phyloP scores from a whole-genome alignment of 1,284 basidiomycete genomes.

The Melampsora medusae region DNA sequence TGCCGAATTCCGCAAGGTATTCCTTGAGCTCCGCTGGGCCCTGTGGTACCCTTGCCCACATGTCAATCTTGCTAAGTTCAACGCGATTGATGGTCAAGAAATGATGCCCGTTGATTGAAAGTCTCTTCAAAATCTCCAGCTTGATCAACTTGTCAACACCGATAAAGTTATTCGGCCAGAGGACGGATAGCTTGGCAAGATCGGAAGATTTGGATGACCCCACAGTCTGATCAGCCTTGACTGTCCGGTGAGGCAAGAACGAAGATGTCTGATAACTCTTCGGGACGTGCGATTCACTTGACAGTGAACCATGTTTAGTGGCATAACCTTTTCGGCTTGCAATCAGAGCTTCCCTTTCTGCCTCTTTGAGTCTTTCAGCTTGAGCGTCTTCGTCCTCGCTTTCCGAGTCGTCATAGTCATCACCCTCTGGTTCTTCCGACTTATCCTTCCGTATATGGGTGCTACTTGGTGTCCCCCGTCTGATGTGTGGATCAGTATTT shows the following conservation, averaged over 20 bases:
- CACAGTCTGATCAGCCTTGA: conserved; percentile 1
- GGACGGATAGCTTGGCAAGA: conserved; percentile 25
- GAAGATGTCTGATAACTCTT: not conserved
- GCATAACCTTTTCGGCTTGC: conserved; percentile 15
- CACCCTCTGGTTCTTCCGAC: not conserved
- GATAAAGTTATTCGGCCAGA: conserved; percentile 40
- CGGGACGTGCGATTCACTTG: not conserved
- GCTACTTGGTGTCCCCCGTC: not conserved
- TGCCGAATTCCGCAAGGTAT: conserved; percentile 31
- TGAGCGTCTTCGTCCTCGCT: conserved; percentile 43
- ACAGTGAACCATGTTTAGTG: not conserved
- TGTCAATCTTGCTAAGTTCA: conserved; percentile 22
- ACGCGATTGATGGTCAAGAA: conserved; percentile 38
- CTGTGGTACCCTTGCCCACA: conserved; percentile 12
- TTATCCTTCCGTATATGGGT: not conserved
- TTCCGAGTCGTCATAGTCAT: conserved; percentile 18
- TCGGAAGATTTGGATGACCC: not conserved
- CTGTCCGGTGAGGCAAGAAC: not conserved
- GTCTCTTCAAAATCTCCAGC: conserved; percentile 30
- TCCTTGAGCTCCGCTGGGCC: conserved; percentile 31
- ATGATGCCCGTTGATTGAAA: conserved; percentile 19
- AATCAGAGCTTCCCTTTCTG: conserved; percentile 41
- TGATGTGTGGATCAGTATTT: not conserved
- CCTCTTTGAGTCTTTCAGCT: conserved; percentile 40
- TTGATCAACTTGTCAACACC: conserved; percentile 43